phyloP scores from a whole-genome alignment of 805 yeast genomes.

The Saccharomycopsis fermentans region DNA sequence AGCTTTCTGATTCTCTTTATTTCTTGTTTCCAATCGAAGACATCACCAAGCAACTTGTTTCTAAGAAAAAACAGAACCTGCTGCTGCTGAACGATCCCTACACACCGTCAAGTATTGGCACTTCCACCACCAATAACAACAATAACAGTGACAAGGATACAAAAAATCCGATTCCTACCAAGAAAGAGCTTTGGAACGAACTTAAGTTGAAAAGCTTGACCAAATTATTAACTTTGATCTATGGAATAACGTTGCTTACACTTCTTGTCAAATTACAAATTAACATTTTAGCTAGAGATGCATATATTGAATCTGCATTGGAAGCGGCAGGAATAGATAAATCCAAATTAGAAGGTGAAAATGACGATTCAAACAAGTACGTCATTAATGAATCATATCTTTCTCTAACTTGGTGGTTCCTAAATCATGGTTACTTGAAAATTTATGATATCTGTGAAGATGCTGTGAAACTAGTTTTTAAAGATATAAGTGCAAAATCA shows the following conservation, averaged over 20 bases:
- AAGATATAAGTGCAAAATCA: slow-evolving; percentile 57
- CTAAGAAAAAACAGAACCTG: slow-evolving; percentile 23
- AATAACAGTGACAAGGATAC: not conserved
- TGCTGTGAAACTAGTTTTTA: slow-evolving; percentile 52
- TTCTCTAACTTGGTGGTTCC: slow-evolving; percentile 87
- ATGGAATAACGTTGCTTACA: slow-evolving; percentile 59
- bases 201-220: slow-evolving; percentile 67
- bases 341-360: slow-evolving; percentile 23
- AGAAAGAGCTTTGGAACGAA: slow-evolving; percentile 74
- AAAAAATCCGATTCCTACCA: slow-evolving; percentile 28
- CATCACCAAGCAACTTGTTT: slow-evolving; percentile 53
- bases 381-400: slow-evolving; percentile 71
- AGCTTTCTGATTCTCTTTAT: slow-evolving; percentile 54
- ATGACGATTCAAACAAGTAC: slow-evolving; percentile 32
- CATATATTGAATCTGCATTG: slow-evolving; percentile 72
- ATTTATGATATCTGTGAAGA: slow-evolving; percentile 43
- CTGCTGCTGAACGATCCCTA: slow-evolving; percentile 21
- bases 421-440: slow-evolving; percentile 73
- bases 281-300: slow-evolving; percentile 78
- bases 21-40: slow-evolving; percentile 59
- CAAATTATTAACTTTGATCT: slow-evolving; percentile 60
- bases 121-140: not conserved
- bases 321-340: slow-evolving; percentile 45
- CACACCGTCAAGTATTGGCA: slow-evolving; percentile 6
- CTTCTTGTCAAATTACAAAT: slow-evolving; percentile 76